A percentile compares a stretch with the other conserved stretches of the same genome.
Conservation (phyloP, 73 alveolate genomes). For the Paramecium sonneborni region DNA sequence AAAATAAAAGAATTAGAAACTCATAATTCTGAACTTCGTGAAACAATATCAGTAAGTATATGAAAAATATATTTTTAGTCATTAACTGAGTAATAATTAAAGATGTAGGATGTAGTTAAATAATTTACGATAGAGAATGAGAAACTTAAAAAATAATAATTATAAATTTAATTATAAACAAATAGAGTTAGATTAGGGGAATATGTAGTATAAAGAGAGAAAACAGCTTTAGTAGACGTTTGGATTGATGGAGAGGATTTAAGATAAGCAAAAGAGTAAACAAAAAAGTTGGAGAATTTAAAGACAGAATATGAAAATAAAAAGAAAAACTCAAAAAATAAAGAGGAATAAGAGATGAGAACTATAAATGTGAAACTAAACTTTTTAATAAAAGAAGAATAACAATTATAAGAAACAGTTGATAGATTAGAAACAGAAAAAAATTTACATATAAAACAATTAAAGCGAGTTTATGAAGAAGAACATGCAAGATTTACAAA, state of each 20-base stretch:
- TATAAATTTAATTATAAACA: background rate
- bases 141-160: background rate
- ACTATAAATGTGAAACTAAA: constrained; percentile 34
- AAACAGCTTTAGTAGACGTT: constrained; percentile 4
- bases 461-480: constrained; percentile 78
- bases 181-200: constrained; percentile 17
- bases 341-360: constrained; percentile 9
- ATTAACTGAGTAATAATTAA: background rate
- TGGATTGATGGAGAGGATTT: constrained; percentile 41
- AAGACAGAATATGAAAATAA: constrained; percentile 13
- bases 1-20: constrained; percentile 12
- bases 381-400: constrained; percentile 79
- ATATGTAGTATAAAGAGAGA: background rate
- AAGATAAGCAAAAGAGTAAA: background rate
- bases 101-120: background rate
- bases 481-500: constrained; percentile 59
- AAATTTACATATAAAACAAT: constrained; percentile 69
- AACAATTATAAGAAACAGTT: constrained; percentile 73
- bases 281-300: background rate
- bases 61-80: background rate
- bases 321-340: background rate
- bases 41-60: background rate
- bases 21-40: background rate
- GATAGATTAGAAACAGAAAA: constrained; percentile 79
- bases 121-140: constrained; percentile 30